Base-by-base conservation (phyloP, 176 grass and related monocot genomes). In the Bolboschoenus planiculmis region DNA sequence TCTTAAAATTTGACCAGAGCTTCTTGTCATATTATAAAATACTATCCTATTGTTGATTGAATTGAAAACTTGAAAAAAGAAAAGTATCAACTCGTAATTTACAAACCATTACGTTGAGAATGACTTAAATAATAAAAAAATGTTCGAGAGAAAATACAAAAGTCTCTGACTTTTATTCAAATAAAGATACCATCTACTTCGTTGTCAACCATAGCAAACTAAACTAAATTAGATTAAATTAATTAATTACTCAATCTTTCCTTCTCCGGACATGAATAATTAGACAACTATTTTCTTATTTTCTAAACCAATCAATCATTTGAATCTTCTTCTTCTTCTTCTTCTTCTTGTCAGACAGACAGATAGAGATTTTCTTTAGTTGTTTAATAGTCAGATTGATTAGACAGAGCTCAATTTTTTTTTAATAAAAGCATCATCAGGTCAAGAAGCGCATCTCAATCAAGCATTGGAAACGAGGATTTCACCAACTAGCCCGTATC, bases 391-490 rank as follows among this genome's bases (percentile, higher is more conserved):
- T 76, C 24, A 29, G 44, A 51, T 4, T 30, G 71, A 75, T 50
- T 75, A 50, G 71, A 51, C 43, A 51, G 0, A 4, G 71, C 48
- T 21, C 7, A 50, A 10, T n/a, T 72, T 10, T 72, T 24, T 37
- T n/a, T 46, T 42, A 7, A 26, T 5, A n/a, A 21, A 24, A 11
- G n/a, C 13, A 71, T 40, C 36, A 23, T 48, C 43, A 30, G 42
- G 70, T 74, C 70, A 74, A 75, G 21, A 1, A 75, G 40, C 43
- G 26, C 50, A 75, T 75, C 43, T 75, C 11, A 18, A 4, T 75
- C 11, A 18, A 4, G 71, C 43, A 75, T 50, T 75, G 43, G 70
- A 75, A 75, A 50, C 70, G 70, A 75, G 43, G 70, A 48, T 75
- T 75, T 27, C 11, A 75, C 43, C 43, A 18, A 51, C 43, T 31